Percentiles rank a stretch among this genome's conserved stretches.
Conservation (phyloP, 768 basidiomycete genomes). For the Panus rudis region DNA sequence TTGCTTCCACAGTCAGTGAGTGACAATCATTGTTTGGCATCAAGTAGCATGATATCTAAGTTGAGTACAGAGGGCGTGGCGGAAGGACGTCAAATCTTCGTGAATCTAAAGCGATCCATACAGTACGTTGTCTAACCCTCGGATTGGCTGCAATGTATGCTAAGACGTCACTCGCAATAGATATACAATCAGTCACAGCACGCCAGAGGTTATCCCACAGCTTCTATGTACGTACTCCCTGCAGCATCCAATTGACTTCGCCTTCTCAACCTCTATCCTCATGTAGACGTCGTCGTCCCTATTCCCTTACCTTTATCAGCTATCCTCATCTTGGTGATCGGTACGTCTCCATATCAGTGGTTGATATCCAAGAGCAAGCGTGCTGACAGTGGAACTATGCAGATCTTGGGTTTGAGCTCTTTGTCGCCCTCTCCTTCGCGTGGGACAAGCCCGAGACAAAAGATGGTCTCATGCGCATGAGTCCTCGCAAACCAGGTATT, state of each 20-base stretch:
- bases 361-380: neutral
- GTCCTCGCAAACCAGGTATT: constrained; percentile 57
- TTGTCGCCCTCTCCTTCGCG: constrained; percentile 61
- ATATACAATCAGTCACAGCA: constrained; percentile 61
- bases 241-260: constrained; percentile 3
- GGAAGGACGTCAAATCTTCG: constrained; percentile 64
- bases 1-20: constrained; percentile 64
- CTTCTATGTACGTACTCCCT: constrained; percentile 45
- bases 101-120: constrained; percentile 65
- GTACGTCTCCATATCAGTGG: constrained; percentile 30
- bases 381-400: neutral
- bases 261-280: neutral
- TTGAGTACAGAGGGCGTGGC: constrained; percentile 48
- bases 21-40: constrained; percentile 9
- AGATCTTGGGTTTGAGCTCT: constrained; percentile 71
- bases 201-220: constrained; percentile 65
- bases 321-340: constrained; percentile 65
- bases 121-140: constrained; percentile 37
- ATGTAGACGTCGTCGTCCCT: constrained; percentile 57
- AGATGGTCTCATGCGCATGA: constrained; percentile 62
- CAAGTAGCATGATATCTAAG: neutral
- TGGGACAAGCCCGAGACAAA: constrained; percentile 64
- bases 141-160: too few species aligned
- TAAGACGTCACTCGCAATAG: constrained; percentile 19
- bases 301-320: constrained; percentile 61